Percentiles rank a stretch among this genome's conserved stretches.
Evolutionary conservation across 2,329 filamentous ascomycete species (phyloP).

Genomic region (Colletotrichum viniferum): DNA sequence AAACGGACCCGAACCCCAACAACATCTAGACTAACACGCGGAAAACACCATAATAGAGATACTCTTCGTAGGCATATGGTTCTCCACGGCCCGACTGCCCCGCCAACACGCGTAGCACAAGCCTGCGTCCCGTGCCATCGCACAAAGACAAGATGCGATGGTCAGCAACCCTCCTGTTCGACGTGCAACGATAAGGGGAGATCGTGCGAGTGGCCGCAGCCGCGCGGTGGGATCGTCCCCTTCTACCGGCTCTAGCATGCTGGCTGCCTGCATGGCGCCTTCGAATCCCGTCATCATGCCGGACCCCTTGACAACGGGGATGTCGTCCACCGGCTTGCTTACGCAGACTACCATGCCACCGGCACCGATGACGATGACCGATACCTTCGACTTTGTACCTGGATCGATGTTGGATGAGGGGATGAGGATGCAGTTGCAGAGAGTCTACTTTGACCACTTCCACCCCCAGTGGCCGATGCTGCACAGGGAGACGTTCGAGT

Average conservation of each 20-base stretch:
- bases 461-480: constrained; percentile 11
- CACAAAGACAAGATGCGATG: constrained; percentile 15
- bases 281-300: not conserved
- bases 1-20: not conserved
- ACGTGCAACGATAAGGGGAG: constrained; percentile 6
- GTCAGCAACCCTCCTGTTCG: constrained; percentile 4
- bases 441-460: constrained; percentile 1
- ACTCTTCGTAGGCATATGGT: constrained; percentile 16
- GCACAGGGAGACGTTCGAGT: constrained; percentile 2
- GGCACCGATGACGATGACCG: not conserved
- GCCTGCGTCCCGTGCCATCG: constrained; percentile 13
- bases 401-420: not conserved
- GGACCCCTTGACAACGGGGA: not conserved
- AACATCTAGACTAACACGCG: not conserved
- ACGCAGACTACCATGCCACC: not conserved
- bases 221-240: not conserved
- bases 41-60: not conserved
- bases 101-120: constrained; percentile 15
- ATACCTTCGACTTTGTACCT: not conserved
- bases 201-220: constrained; percentile 6
- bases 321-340: not conserved
- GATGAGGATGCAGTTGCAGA: not conserved
- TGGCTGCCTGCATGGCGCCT: not conserved
- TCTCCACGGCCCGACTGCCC: constrained; percentile 6
- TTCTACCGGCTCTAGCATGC: not conserved